Percentiles rank a stretch among this genome's conserved stretches.
Evolutionary conservation across 176 grass and related monocot genomes (phyloP).

Genomic region (Rhynchospora breviuscula): DNA sequence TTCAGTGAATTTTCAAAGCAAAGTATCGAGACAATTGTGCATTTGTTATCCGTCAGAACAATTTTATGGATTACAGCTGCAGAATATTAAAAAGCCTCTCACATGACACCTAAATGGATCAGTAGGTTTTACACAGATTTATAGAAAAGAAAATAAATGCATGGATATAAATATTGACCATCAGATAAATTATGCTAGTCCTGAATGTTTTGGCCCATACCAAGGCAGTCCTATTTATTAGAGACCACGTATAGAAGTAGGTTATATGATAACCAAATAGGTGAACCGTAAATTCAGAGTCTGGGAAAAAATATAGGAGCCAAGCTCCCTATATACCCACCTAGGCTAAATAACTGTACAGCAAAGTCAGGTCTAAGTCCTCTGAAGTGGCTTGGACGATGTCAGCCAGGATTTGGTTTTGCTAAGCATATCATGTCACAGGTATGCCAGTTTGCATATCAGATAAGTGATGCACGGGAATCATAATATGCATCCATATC

Average conservation of each 20-base stretch:
- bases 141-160: background rate
- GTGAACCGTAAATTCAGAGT: background rate
- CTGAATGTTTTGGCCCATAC: background rate
- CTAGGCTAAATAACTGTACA: too few relatives aligned
- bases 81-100: background rate
- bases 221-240: background rate
- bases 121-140: background rate
- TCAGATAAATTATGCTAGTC: background rate
- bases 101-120: too few relatives aligned
- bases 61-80: background rate
- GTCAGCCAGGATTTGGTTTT: background rate
- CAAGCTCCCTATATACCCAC: too few relatives aligned
- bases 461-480: background rate
- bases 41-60: background rate
- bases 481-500: background rate
- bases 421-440: background rate
- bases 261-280: background rate
- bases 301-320: too few relatives aligned
- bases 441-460: background rate
- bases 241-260: background rate
- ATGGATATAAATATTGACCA: background rate
- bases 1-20: background rate
- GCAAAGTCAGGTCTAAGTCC: too few relatives aligned
- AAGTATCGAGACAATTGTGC: background rate
- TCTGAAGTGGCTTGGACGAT: background rate